Conservation (phyloP, 345 rosid species). For the Sisymbrium altissimum region DNA sequence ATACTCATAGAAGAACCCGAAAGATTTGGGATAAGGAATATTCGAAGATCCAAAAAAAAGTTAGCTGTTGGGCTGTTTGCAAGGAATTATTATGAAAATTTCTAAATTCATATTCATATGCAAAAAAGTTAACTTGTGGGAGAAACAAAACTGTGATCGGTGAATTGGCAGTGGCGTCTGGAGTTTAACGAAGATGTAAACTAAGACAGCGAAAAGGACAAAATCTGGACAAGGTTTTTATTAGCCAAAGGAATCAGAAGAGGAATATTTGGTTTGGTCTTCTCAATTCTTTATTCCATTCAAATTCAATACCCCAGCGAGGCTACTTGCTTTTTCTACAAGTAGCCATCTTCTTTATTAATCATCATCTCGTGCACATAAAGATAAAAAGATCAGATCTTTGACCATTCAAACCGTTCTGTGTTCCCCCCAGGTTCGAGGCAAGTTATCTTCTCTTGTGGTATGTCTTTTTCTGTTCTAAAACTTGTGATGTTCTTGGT, state of each 20-base stretch:
- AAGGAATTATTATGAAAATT: too few relatives aligned
- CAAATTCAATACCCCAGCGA: not conserved
- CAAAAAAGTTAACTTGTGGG: constrained; percentile 10
- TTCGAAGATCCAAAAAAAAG: not conserved
- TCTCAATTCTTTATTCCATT: not conserved
- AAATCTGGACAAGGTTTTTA: not conserved
- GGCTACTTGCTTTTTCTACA: not conserved
- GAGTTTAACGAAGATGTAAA: not conserved
- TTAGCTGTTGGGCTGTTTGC: not conserved
- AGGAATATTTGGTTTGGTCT: constrained; percentile 11
- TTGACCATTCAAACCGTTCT: constrained; percentile 9
- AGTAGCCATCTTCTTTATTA: not conserved
- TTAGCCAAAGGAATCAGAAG: constrained; percentile 7
- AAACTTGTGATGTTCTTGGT: not conserved
- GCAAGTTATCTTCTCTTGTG: not conserved
- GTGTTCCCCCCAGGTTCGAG: not conserved
- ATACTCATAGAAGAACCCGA: not conserved
- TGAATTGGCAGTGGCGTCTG: constrained; percentile 14
- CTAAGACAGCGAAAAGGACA: not conserved
- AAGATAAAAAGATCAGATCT: not conserved
- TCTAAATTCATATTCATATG: too few relatives aligned
- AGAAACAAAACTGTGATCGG: constrained; percentile 6
- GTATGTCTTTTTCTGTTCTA: not conserved
- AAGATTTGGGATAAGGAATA: constrained; percentile 11
- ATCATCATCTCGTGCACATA: not conserved